Base-by-base conservation (phyloP, 805 yeast species). In the Candida multigemmis region DNA sequence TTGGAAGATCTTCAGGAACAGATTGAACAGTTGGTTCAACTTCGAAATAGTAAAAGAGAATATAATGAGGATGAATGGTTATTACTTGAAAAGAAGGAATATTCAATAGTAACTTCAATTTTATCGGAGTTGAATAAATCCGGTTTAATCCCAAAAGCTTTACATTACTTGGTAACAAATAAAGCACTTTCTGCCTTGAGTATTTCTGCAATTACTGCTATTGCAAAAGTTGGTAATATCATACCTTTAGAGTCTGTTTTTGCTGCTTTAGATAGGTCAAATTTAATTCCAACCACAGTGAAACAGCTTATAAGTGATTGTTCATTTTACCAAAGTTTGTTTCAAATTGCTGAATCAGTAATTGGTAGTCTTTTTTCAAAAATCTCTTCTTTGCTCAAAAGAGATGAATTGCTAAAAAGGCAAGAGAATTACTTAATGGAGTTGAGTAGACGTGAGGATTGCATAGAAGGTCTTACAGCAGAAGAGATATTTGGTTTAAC, bases 261-360 rank as follows among this genome's bases (percentile, higher is more conserved):
- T 33, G 30, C 40, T 16, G 57, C 58, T 13, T 52, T 60, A 38
- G 61, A 53, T 29, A 43, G 55, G 30, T 54, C 62, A 5, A 51
- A 50, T 27, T 53, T 60, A 36, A 45, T 57, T 25, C 50, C 43
- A 7, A 41, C 45, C 12, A 58, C 56, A 9, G 32, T 57, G 19
- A 46, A 55, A 24, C 56, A 56, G 18, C 45, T 60, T 23, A 55
- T 60, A 29, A 36, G 52, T 23, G 60, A 60, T 38, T 60, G 67
- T 46, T 30, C 40, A 14, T 52, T 59, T 21, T 60, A 59, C 32
- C 62, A 46, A 18, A 38, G 46, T 11, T 41, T 60, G 21, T 46
- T 58, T 37, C 44, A 46, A 30, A 31, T 46, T 28, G 63, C 57
- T 19, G 48, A 46, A 36, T 30, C 34, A n/a, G 32, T 42, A 8